Evolutionary conservation across 2,329 filamentous ascomycete genomes (phyloP).

Genomic region (Pestalotiopsis fici): DNA sequence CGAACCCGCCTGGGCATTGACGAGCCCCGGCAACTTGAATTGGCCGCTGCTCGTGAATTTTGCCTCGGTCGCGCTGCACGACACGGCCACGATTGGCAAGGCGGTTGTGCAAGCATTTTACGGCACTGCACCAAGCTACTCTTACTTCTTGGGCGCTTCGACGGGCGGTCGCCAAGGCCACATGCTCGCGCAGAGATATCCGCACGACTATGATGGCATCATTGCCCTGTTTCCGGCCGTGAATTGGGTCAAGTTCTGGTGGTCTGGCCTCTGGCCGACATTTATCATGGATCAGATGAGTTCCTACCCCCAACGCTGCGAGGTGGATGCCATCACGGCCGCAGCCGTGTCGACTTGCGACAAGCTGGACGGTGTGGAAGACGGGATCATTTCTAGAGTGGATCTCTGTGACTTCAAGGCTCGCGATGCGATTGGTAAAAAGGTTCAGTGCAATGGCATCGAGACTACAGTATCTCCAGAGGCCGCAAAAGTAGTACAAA

Average conservation of each 20-base stretch:
- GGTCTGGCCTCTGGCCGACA: constrained; percentile 37
- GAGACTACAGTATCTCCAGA: constrained; percentile 32
- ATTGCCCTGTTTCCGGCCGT: constrained; percentile 40
- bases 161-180: constrained; percentile 57
- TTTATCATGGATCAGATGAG: constrained; percentile 26
- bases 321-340: constrained; percentile 28
- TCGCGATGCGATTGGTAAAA: constrained; percentile 35
- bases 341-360: constrained; percentile 50
- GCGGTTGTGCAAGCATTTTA: constrained; percentile 49
- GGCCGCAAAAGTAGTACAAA: constrained; percentile 30
- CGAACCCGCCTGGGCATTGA: constrained; percentile 18
- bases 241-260: constrained; percentile 17
- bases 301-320: constrained; percentile 21
- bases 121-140: constrained; percentile 39
- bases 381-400: constrained; percentile 47
- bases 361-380: constrained; percentile 44
- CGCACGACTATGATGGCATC: constrained; percentile 56
- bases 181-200: constrained; percentile 50
- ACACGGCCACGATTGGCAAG: constrained; percentile 50
- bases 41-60: constrained; percentile 19
- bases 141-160: constrained; percentile 57
- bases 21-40: constrained; percentile 24
- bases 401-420: constrained; percentile 40
- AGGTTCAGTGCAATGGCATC: constrained; percentile 12
- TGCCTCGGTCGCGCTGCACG: constrained; percentile 34